Evolutionary conservation across 2,329 filamentous ascomycete genomes (phyloP).

Genomic region (Neofusicoccum umdonicola): DNA sequence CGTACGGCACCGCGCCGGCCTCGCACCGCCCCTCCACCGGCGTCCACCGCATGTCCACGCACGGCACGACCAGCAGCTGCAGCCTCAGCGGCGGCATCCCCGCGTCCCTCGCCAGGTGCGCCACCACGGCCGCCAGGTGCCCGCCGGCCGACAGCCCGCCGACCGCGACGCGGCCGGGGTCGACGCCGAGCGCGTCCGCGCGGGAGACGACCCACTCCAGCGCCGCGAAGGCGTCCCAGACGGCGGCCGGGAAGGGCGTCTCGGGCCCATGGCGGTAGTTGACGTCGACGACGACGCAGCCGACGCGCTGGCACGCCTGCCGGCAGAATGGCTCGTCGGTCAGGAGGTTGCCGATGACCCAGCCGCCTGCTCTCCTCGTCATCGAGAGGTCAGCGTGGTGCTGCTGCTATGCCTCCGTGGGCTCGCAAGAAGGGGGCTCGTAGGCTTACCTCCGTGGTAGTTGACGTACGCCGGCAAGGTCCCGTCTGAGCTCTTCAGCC

Average conservation of each 20-base stretch:
- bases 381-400: not conserved
- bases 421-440: too few species aligned
- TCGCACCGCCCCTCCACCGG: constrained; percentile 28
- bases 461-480: not conserved
- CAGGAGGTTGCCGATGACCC: not conserved
- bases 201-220: constrained; percentile 28
- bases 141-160: constrained; percentile 32
- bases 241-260: constrained; percentile 34
- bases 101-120: not conserved
- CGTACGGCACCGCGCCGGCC: constrained; percentile 16
- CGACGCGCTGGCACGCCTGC: not conserved
- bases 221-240: constrained; percentile 33
- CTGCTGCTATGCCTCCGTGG: too few species aligned
- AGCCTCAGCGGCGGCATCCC: not conserved
- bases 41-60: constrained; percentile 23
- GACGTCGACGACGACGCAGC: constrained; percentile 29
- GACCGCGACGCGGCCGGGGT: constrained; percentile 28
- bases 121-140: constrained; percentile 6
- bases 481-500: not conserved
- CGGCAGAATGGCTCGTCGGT: not conserved
- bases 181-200: constrained; percentile 22
- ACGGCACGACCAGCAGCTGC: constrained; percentile 31
- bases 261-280: constrained; percentile 40
- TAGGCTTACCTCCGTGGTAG: not conserved
- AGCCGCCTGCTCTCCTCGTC: not conserved